These are phyloP conservation scores for Colletotrichum gigasporum DNA, from an alignment of 2,329 filamentous ascomycete genomes.

Conservation along the genomic window DNA sequence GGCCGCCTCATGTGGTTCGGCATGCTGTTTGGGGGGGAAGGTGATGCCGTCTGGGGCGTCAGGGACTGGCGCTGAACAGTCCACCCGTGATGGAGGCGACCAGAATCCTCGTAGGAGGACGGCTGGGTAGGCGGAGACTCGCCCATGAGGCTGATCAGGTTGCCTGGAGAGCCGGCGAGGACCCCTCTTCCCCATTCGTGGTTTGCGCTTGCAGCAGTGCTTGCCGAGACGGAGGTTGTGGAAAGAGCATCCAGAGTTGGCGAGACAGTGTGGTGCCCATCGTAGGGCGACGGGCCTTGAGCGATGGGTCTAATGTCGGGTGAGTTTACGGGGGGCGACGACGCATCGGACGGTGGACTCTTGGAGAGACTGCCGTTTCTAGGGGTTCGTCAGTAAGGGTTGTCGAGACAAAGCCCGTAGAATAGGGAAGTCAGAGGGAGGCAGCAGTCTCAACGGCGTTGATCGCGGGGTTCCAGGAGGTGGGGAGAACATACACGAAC, in stretches of 20 bases:
- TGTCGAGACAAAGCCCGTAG: slow-evolving; percentile 36
- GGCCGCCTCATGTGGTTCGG: slow-evolving; percentile 34
- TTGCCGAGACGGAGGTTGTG: slow-evolving; percentile 57
- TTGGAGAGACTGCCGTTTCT: slow-evolving; percentile 44
- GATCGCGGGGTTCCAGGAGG: slow-evolving; percentile 21
- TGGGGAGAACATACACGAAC: slow-evolving; percentile 55
- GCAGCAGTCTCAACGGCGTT: slow-evolving; percentile 37
- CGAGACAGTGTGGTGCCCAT: slow-evolving; percentile 54
- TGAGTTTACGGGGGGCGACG: slow-evolving; percentile 52
- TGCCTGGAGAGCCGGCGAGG: slow-evolving; percentile 62
- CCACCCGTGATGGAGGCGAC: slow-evolving; percentile 55
- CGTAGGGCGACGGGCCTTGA: slow-evolving; percentile 42
- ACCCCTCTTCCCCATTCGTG: slow-evolving; percentile 56
- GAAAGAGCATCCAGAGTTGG: slow-evolving; percentile 60
- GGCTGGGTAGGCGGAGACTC: slow-evolving; percentile 64
- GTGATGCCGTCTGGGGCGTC: slow-evolving; percentile 55
- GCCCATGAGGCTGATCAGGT: slow-evolving; percentile 60
- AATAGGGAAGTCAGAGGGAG: slow-evolving; percentile 23
- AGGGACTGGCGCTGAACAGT: slow-evolving; percentile 56
- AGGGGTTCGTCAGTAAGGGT: slow-evolving; percentile 28
- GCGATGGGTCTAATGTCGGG: slow-evolving; percentile 55
- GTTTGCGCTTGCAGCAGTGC: slow-evolving; percentile 56
- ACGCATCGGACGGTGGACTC: slow-evolving; percentile 42
- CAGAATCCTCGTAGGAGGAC: slow-evolving; percentile 60
- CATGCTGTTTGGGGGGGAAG: slow-evolving; percentile 43